Evolutionary conservation across 768 basidiomycete species (phyloP).

Genomic region (Kwoniella sp.): DNA sequence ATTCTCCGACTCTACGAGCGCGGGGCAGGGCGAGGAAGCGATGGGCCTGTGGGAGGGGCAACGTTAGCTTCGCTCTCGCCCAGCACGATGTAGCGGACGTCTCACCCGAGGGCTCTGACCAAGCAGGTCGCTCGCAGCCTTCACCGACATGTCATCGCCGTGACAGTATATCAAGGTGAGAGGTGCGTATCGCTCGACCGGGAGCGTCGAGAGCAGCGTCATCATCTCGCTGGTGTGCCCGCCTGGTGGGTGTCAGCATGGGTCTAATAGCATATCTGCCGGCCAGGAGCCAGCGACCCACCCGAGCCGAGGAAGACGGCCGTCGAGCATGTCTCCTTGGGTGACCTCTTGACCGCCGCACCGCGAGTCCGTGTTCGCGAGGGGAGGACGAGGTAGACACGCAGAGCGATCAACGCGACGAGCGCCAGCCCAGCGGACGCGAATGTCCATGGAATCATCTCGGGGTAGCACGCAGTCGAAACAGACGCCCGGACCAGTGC

Average conservation of each 20-base stretch:
- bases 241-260: constrained; percentile 56
- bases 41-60: background rate
- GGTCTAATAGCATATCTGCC: constrained; percentile 1
- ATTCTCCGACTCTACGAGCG: constrained; percentile 80
- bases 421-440: no score
- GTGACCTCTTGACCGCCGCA: background rate
- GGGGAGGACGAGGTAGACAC: constrained; percentile 22
- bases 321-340: constrained; percentile 53
- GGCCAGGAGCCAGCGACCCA: constrained; percentile 47
- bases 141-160: constrained; percentile 72
- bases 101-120: constrained; percentile 17
- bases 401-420: constrained; percentile 7
- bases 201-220: constrained; percentile 64
- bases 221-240: constrained; percentile 91
- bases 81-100: background rate
- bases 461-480: no score
- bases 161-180: constrained; percentile 77
- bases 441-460: no score
- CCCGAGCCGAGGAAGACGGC: constrained; percentile 94
- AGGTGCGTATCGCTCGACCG: constrained; percentile 68
- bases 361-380: no score
- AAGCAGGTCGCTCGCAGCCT: constrained; percentile 55
- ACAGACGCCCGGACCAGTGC: no score
- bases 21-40: constrained; percentile 62
- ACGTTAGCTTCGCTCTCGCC: no score